Base-by-base conservation (phyloP, 78 protist genomes). In the Dictyostelium brefeldianum region DNA sequence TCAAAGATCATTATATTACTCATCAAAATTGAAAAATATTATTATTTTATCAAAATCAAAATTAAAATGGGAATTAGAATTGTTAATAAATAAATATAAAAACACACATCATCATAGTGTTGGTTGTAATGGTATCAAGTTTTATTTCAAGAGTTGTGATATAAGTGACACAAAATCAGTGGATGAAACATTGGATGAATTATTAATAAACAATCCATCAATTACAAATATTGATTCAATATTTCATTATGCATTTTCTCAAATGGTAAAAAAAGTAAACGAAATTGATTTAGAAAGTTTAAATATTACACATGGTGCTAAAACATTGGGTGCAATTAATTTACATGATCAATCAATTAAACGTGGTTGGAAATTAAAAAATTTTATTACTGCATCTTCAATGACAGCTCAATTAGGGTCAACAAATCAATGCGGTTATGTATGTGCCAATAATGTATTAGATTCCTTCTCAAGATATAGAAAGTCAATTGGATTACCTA, bases 251-350 rank as follows among this genome's bases (percentile, higher is more conserved):
- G 96, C 96, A 14, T 71, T 59, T 29, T 48, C 79, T 54, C 41
- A 77, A 51, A 65, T 36, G 3, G 62, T 80, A 10, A 46, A 65
- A 8, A 67, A 54, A 8, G 43, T 79, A 18, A 47, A 64, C 5
- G 9, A 6, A 4, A 70, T 75, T 31, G 48, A 74, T 31, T 20
- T 83, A 29, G 2, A 20, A 3, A 41, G 65, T 15, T 56, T 65
- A 36, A 51, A 8, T 14, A 14, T 51, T 17, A 51, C 17, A 3
- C 75, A 53, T 31, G 25, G 36, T 46, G 89, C 97, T 15, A 95
- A 95, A 65, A 50, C 92, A 14, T 27, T 95, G 8, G 97, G 97
- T 41, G 94, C 87, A 4, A 22, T 92, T 81, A 51, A 81, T 43
- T 75, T 95, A 0, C 97, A 95, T 67, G 4, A 70, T 15, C 27